phyloP scores from a whole-genome alignment of 2,329 filamentous ascomycete species.

The Mariannaea elegans region DNA sequence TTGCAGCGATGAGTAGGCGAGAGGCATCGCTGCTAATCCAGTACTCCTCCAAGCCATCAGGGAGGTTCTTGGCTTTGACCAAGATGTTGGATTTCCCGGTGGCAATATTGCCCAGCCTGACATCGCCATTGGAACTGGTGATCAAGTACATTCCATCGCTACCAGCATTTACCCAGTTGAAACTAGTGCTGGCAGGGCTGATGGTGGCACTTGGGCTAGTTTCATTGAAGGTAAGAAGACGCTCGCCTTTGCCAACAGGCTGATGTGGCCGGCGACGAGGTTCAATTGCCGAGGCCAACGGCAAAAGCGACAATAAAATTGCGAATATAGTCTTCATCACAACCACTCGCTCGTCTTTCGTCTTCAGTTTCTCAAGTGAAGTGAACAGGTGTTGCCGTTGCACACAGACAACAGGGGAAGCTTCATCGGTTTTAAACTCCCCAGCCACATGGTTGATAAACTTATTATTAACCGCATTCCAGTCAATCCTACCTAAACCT shows the following conservation, averaged over 20 bases:
- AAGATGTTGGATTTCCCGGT: slow-evolving; percentile 66
- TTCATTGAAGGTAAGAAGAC: slow-evolving; percentile 68
- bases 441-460: neutral
- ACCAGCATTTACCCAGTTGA: slow-evolving; percentile 66
- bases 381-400: too few species aligned
- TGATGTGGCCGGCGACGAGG: slow-evolving; percentile 63
- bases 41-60: slow-evolving; percentile 63
- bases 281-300: slow-evolving; percentile 49
- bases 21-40: slow-evolving; percentile 68
- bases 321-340: slow-evolving; percentile 19
- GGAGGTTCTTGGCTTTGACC: slow-evolving; percentile 65
- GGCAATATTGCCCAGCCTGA: slow-evolving; percentile 70
- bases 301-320: slow-evolving; percentile 31
- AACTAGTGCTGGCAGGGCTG: slow-evolving; percentile 55
- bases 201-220: slow-evolving; percentile 60
- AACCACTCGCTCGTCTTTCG: neutral
- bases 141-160: slow-evolving; percentile 71
- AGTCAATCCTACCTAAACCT: neutral
- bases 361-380: neutral
- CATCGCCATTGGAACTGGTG: slow-evolving; percentile 56
- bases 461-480: neutral
- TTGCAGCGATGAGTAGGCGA: slow-evolving; percentile 69
- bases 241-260: slow-evolving; percentile 64
- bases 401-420: too few species aligned
- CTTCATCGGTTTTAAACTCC: neutral